Base-by-base conservation (phyloP, 2,329 filamentous ascomycete species). In the Apiospora malaysiana region DNA sequence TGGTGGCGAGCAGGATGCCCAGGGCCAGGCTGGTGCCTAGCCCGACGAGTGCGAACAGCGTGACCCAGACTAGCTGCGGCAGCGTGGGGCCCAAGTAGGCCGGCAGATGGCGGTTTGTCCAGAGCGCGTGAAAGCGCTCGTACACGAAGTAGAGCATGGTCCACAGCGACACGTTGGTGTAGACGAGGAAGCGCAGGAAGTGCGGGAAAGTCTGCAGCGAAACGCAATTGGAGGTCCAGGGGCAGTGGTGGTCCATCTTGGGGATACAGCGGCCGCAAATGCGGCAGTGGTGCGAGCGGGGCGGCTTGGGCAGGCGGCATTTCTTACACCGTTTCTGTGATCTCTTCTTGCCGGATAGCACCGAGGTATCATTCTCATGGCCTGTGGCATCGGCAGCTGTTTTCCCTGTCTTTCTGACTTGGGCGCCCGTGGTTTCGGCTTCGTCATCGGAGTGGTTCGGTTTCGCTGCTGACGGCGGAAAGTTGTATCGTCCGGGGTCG, bases 201-300 rank as follows among this genome's bases (percentile, higher is more conserved):
- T 95, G 91, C 9, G 94, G 93, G 76, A 94, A 93, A 0, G 92
- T 95, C 72, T 90, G 91, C 80, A 94, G 88, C 16, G 92, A 94
- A 69, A 96, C 92, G 83, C 94, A 97, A 82, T 95, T 95, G 72
- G 83, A 85, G 4, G 93, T 95, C 93, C 93, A 96, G 2, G 93
- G 93, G 78, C 93, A 96, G 83, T 97, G 93, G 82, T 94, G 92
- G 82, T 95, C 93, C 93, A 95, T 95, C 81, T 90, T 92, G 47
- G 92, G 91, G 67, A 94, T 88, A 80, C 93, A 94, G 76, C 91
- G 89, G 74, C 85, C 85, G 82, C 93, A 97, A 75, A 89, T 88
- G 73, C 90, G 91, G 83, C 94, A 97, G 84, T 97, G 94, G 84
- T 96, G 94, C 1, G 93, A 89, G 74, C 94, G 86, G 0, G 91